Base-by-base conservation (phyloP, 2,329 filamentous ascomycete genomes). In the Diaporthe australafricana region DNA sequence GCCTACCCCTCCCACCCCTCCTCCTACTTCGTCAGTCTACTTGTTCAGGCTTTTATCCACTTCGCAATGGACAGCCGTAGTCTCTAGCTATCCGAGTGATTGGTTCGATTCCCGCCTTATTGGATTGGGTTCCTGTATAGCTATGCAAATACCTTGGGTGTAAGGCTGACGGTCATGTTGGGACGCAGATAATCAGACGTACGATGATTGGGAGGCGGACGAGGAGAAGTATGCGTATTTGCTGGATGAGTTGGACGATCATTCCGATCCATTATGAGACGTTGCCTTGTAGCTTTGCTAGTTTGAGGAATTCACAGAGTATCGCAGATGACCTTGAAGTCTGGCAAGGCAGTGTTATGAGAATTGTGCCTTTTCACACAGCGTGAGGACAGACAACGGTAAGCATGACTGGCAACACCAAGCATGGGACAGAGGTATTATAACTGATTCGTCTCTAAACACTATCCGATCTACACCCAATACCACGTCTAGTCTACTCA, bases 401-500 rank as follows among this genome's bases (percentile, higher is more conserved):
- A 8, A 50, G 60, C 60, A 20, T 14, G 14, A 20, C 12, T 3
- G 42, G 38, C 30, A 25, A 9, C 12, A 50, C 42, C 11, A 48
- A 35, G 30, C 16, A 38, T 38, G 3, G 45, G 45, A n/a, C 6
- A 9, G 3, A 5, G 8, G 14, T 38, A 38, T 65, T 35, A n/a
- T 17, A 27, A 65, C 30, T 50, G 45, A 14, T 25, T 65, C 47
- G 45, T 65, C 27, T 63, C 47, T 60, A 30, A 14, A n/a, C 22
- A 22, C 11, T 42, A 42, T 25, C 22, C 17, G 20, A 8, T 30
- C 38, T 25, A 22, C 45, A 30, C 45, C 22, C 27, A n/a, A 48
- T 42, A 40, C 42, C 67, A 32, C 53, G 38, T 69, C 67, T 69
- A 60, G 67, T 69, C 53, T 69, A 69, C 38, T 57, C 47, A 40